These are phyloP conservation scores for Naematelia aurantialba DNA, from an alignment of 768 basidiomycete species.

Conservation along the genomic window DNA sequence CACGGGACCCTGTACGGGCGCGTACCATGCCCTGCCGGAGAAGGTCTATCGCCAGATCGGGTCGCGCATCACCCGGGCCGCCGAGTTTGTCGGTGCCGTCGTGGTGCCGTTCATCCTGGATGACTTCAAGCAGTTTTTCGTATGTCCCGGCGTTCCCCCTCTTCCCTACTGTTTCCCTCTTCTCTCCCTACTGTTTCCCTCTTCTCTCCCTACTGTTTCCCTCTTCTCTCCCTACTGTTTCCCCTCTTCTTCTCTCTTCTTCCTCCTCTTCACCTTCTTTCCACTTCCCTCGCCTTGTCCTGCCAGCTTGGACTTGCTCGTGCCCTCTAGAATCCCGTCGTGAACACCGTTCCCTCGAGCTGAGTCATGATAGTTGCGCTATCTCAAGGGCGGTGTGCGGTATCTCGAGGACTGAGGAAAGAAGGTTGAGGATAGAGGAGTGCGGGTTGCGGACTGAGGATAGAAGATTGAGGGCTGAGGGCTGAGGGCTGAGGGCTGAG, in stretches of 20 bases:
- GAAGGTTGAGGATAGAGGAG: too few relatives aligned
- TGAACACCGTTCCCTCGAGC: neutral
- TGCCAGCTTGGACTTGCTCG: too few relatives aligned
- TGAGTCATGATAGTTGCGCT: slow-evolving; percentile 20
- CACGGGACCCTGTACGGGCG: slow-evolving; percentile 26
- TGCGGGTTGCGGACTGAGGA: slow-evolving; percentile 33
- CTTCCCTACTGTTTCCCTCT: too few relatives aligned
- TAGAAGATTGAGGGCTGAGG: neutral
- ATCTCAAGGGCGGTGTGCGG: slow-evolving; percentile 34
- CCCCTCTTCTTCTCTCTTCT: neutral
- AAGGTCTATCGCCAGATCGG: slow-evolving; percentile 21
- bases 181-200: too few relatives aligned
- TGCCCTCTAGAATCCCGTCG: too few relatives aligned
- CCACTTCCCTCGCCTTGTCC: too few relatives aligned
- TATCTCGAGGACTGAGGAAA: slow-evolving; percentile 34
- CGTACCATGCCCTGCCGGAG: slow-evolving; percentile 26
- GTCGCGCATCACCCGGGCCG: slow-evolving; percentile 16
- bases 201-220: too few relatives aligned
- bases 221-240: too few relatives aligned
- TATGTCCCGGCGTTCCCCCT: slow-evolving; percentile 22
- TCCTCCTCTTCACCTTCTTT: neutral
- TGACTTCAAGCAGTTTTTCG: slow-evolving; percentile 44
- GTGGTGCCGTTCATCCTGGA: slow-evolving; percentile 39
- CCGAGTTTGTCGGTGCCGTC: slow-evolving; percentile 35
- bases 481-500: slow-evolving; percentile 35